These are phyloP conservation scores for Naganishia liquefaciens DNA, from an alignment of 1,284 basidiomycete genomes.

Conservation along the genomic window DNA sequence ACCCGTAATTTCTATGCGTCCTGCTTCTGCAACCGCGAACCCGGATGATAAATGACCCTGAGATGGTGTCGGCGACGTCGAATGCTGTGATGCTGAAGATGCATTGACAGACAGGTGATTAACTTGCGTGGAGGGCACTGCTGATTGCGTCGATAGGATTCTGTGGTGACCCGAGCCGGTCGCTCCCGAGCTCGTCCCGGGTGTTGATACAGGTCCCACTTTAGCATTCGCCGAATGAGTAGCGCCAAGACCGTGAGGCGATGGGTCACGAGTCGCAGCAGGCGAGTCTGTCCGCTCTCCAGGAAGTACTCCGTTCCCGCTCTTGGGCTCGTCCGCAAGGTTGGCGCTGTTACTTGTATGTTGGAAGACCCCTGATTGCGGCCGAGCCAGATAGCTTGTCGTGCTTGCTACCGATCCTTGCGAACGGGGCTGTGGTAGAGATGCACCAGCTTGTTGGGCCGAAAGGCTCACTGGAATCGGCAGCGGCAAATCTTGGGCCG, in stretches of 20 bases:
- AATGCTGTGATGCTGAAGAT: constrained; percentile 10
- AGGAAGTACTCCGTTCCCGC: background rate
- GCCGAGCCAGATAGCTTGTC: constrained; percentile 3
- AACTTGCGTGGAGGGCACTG: constrained; percentile 20
- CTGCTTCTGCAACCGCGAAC: background rate
- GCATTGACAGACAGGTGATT: constrained; percentile 21
- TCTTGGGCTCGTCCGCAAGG: constrained; percentile 14
- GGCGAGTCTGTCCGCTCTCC: constrained; percentile 2
- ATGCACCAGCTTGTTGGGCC: background rate
- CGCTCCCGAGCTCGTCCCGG: background rate
- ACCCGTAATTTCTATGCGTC: background rate
- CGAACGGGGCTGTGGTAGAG: constrained; percentile 11
- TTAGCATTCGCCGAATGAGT: background rate
- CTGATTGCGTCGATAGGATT: constrained; percentile 17
- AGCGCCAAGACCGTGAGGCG: constrained; percentile 8
- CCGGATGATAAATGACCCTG: constrained; percentile 2
- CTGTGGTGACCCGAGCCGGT: constrained; percentile 12
- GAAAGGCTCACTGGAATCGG: background rate
- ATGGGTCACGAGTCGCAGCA: constrained; percentile 13
- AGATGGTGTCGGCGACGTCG: constrained; percentile 18
- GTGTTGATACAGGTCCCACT: background rate
- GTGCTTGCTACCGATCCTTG: constrained; percentile 18
- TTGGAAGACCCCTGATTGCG: constrained; percentile 9
- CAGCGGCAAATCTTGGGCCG: constrained; percentile 10
- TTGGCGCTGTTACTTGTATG: constrained; percentile 53